Evolutionary conservation across 345 rosid species (phyloP), one percentile per base, ranked within the genome.

Genomic region (Hibiscus tridactylites): DNA sequence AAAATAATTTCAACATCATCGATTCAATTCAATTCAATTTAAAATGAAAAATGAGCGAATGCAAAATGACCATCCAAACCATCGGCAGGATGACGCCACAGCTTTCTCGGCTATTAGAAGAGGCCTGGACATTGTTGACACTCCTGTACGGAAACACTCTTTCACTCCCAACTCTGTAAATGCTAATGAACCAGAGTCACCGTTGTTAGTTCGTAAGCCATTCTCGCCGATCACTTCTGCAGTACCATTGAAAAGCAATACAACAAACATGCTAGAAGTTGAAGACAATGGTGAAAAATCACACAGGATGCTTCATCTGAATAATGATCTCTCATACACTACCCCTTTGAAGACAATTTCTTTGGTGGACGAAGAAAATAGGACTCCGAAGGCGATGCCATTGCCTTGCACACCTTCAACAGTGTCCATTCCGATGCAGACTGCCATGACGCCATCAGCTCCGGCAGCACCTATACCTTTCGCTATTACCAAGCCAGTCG

Each of bases 361-460:
- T 19, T 10, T 67, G 5, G 49, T 71, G 3, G 90, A 87, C 58
- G 92, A 85, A 75, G 98, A 85, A 79, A 91, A 82, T 49, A 57
- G 83, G 82, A 89, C 99, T 8, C 98, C 95, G 0, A 86, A 79
- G 72, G 73, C 87, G 21, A 68, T 85, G 70, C 84, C 88, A 9
- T 3, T 7, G 47, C 94, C 92, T 11, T 61, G 81, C 0, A 90
- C 97, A 49, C 97, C 97, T 73, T 84, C 93, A 28, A 89, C 98
- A 44, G 68, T 83, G 37, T 87, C 95, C 12, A 82, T 87, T 11
- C 90, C 93, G 42, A 96, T 91, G 99, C 99, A 86, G 81, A 92
- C 85, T 6, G 86, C 85, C 9, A 59, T 80, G 61, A 85, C 92
- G 12, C 95, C 99, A 3, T 29, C 60, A 56, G 29, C 29, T 6